Evolutionary conservation across 129 eudicot species (phyloP).

Genomic region (Glebionis coronaria): DNA sequence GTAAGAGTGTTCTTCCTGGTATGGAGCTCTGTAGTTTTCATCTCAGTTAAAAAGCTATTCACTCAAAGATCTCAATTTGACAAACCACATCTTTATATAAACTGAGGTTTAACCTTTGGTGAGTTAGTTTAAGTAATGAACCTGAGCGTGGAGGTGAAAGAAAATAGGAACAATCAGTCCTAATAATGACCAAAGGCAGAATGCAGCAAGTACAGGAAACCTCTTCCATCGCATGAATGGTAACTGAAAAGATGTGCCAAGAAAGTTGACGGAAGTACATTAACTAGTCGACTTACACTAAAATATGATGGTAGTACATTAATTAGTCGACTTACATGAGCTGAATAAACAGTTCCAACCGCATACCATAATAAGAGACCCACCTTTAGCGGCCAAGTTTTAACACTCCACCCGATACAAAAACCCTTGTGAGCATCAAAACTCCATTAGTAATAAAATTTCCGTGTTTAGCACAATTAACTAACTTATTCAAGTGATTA

Average conservation of each 20-base stretch:
- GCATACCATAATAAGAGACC: constrained; percentile 36
- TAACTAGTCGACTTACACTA: too few relatives aligned
- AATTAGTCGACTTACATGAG: constrained; percentile 15
- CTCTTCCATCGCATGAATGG: constrained; percentile 35
- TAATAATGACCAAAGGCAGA: constrained; percentile 31
- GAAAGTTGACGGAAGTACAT: too few relatives aligned
- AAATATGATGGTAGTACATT: background rate
- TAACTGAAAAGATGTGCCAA: constrained; percentile 2
- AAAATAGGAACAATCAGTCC: constrained; percentile 33
- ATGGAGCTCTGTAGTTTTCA: constrained; percentile 13
- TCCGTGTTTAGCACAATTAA: background rate
- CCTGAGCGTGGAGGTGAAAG: constrained; percentile 34
- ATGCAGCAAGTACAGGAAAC: constrained; percentile 32
- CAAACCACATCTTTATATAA: too few relatives aligned
- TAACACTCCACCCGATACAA: constrained; percentile 23
- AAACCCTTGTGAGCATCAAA: constrained; percentile 25
- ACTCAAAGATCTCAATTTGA: background rate
- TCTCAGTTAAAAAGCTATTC: background rate
- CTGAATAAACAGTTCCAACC: constrained; percentile 34
- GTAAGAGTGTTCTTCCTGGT: constrained; percentile 16
- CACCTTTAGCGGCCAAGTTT: constrained; percentile 31
- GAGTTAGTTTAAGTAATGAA: background rate
- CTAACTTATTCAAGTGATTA: background rate
- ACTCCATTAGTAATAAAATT: background rate
- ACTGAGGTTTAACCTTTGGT: background rate